Evolutionary conservation across 2,329 filamentous ascomycete species (phyloP).

Genomic region (Moelleriella libera): DNA sequence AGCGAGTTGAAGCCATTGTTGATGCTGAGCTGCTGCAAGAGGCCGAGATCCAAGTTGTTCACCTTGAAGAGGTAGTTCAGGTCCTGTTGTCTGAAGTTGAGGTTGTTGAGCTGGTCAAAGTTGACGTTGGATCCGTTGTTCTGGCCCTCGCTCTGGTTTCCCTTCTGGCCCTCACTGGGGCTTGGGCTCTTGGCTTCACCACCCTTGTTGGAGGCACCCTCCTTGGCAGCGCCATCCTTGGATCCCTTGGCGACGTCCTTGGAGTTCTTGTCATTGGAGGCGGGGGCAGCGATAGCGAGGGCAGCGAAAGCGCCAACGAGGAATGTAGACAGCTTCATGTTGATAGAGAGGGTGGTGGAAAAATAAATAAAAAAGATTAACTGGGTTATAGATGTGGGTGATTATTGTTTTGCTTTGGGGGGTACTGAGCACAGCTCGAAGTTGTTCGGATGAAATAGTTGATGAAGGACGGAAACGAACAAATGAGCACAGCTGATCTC

Average conservation of each 20-base stretch:
- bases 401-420: too few relatives aligned
- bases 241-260: neutral
- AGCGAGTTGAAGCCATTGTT: neutral
- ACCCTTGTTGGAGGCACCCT: neutral
- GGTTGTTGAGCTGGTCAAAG: slow-evolving; percentile 25
- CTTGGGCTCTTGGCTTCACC: neutral
- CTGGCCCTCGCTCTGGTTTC: slow-evolving; percentile 1
- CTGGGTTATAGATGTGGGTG: too few relatives aligned
- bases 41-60: slow-evolving; percentile 29
- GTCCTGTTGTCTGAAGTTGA: slow-evolving; percentile 24
- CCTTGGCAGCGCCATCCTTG: neutral
- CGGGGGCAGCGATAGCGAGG: neutral
- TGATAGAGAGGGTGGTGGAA: neutral
- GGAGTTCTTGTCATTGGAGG: neutral
- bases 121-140: slow-evolving; percentile 5
- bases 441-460: neutral
- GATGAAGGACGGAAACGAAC: neutral
- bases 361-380: neutral
- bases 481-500: neutral
- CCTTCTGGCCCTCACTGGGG: slow-evolving; percentile 3
- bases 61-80: slow-evolving; percentile 31
- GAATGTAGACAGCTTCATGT: neutral
- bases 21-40: slow-evolving; percentile 5
- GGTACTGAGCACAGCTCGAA: neutral
- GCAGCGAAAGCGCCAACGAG: neutral